Evolutionary conservation across 169 alveolate species (phyloP).

Genomic region (Cryptosporidium parvum): DNA sequence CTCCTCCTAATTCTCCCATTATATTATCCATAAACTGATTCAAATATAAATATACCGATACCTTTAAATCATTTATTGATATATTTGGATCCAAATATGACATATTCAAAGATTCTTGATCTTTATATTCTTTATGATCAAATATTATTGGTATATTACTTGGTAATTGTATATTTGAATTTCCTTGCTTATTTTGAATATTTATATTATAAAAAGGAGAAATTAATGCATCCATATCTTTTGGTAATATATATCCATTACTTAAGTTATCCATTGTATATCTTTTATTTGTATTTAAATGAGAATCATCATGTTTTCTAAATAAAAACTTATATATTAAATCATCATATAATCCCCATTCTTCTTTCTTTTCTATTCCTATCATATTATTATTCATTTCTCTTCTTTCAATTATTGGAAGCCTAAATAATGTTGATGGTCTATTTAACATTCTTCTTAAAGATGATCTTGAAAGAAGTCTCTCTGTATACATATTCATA

Average conservation of each 20-base stretch:
- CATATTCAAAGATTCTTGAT: background rate
- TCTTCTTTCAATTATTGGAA: constrained; percentile 45
- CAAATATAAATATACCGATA: constrained; percentile 21
- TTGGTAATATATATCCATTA: constrained; percentile 66
- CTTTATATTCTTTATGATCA: background rate
- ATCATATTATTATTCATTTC: background rate
- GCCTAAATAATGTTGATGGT: constrained; percentile 36
- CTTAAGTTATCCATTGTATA: constrained; percentile 38
- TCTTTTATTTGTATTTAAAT: background rate
- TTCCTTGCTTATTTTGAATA: constrained; percentile 15
- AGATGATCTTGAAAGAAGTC: constrained; percentile 28
- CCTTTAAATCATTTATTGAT: constrained; percentile 18
- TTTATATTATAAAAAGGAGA: constrained; percentile 36
- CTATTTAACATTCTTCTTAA: background rate
- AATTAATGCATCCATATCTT: constrained; percentile 18
- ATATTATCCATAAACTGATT: constrained; percentile 15
- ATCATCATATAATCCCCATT: constrained; percentile 51
- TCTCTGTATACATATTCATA: constrained; percentile 39
- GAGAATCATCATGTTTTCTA: constrained; percentile 23
- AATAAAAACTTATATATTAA: constrained; percentile 31
- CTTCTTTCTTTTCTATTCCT: background rate
- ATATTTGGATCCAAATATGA: constrained; percentile 16
- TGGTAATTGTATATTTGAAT: constrained; percentile 17
- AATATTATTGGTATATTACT: constrained; percentile 60
- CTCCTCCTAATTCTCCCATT: background rate